Conservation (phyloP, 306 rosid species). For the Canavalia gladiata region DNA sequence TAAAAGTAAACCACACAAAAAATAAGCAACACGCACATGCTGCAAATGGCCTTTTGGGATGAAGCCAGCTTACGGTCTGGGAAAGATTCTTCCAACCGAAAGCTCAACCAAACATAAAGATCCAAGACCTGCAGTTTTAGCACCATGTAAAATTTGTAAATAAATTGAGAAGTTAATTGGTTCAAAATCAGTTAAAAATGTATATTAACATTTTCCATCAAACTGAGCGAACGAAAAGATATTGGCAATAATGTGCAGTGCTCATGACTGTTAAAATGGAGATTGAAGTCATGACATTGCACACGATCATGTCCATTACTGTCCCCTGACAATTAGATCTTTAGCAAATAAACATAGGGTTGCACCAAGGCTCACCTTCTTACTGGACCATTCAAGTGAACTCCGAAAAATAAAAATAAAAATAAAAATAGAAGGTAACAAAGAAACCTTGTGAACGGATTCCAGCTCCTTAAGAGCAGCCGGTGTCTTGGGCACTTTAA, state of each 20-base stretch:
- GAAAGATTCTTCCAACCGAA: conserved; percentile 83
- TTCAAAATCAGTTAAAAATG: conserved; percentile 37
- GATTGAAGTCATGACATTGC: conserved; percentile 35
- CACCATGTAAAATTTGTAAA: conserved; percentile 40
- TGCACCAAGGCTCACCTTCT: neutral
- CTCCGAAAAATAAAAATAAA: neutral
- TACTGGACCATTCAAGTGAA: conserved; percentile 19
- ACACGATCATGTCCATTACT: conserved; percentile 18
- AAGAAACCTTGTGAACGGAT: conserved; percentile 89
- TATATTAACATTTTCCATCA: conserved; percentile 27
- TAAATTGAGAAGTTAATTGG: conserved; percentile 20
- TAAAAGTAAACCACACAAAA: neutral
- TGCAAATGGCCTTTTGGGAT: conserved; percentile 86
- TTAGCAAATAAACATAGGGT: neutral
- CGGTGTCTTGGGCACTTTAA: conserved; percentile 77
- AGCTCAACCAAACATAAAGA: conserved; percentile 96
- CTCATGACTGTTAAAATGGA: conserved; percentile 20
- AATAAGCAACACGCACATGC: conserved; percentile 65
- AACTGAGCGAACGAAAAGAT: conserved; percentile 36
- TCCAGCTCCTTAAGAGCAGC: conserved; percentile 87
- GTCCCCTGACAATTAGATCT: neutral
- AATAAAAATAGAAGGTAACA: neutral
- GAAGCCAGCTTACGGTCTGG: conserved; percentile 84
- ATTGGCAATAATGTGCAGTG: neutral
- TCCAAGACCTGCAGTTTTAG: conserved; percentile 83